phyloP scores from a whole-genome alignment of 495 filamentous ascomycete genomes.

The Pyrenula massariospora region DNA sequence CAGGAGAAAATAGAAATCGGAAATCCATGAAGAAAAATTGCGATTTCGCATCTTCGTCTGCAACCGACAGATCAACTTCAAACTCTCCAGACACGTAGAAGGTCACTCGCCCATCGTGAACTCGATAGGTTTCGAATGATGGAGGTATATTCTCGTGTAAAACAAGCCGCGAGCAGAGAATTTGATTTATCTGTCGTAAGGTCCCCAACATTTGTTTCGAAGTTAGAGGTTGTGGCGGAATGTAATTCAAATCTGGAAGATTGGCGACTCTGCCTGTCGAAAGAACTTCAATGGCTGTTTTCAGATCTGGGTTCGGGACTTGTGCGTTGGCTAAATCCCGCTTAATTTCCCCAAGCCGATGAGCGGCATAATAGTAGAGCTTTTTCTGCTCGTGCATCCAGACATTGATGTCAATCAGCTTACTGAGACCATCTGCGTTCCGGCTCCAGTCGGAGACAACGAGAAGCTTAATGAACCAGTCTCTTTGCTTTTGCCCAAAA shows the following conservation, averaged over 20 bases:
- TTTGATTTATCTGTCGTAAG: slow-evolving; percentile 68
- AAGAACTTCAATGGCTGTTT: slow-evolving; percentile 76
- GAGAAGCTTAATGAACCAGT: slow-evolving; percentile 78
- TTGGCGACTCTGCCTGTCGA: slow-evolving; percentile 60
- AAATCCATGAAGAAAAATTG: slow-evolving; percentile 93
- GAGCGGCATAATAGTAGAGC: slow-evolving; percentile 42
- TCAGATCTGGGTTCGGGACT: slow-evolving; percentile 78
- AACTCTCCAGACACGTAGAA: slow-evolving; percentile 78
- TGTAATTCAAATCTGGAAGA: slow-evolving; percentile 73
- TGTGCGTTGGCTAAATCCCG: slow-evolving; percentile 47
- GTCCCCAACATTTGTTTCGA: slow-evolving; percentile 52
- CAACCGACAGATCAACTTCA: slow-evolving; percentile 83
- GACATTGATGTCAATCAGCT: slow-evolving; percentile 69
- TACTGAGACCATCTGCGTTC: slow-evolving; percentile 62
- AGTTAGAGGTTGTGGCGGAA: slow-evolving; percentile 60
- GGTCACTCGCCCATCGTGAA: slow-evolving; percentile 71
- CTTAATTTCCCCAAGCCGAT: slow-evolving; percentile 58
- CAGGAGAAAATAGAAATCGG: slow-evolving; percentile 68
- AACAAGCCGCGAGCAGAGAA: slow-evolving; percentile 67
- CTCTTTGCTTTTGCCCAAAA: slow-evolving; percentile 52
- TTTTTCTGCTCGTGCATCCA: slow-evolving; percentile 53
- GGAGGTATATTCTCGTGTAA: slow-evolving; percentile 64
- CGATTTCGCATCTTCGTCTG: slow-evolving; percentile 61
- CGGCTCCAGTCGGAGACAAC: slow-evolving; percentile 82
- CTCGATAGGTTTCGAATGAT: slow-evolving; percentile 58